A percentile compares a stretch with the other conserved stretches of the same genome.
phyloP scores from a whole-genome alignment of 2,329 filamentous ascomycete species.

The Dactylonectria macrodidyma region DNA sequence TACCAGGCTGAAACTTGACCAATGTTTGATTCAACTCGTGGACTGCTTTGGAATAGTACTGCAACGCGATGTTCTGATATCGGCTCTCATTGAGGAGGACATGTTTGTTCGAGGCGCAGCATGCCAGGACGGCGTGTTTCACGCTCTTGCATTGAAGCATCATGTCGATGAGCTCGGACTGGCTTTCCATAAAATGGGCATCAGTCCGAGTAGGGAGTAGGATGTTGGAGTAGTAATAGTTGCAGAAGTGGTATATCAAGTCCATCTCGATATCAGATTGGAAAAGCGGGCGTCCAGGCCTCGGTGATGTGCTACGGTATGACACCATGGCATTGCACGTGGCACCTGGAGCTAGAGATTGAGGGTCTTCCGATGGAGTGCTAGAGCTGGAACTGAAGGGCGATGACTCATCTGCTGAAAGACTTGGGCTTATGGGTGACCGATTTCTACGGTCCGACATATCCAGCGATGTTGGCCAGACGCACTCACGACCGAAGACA shows the following conservation, averaged over 20 bases:
- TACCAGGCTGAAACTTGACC: not conserved
- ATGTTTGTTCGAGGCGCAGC: constrained; percentile 28
- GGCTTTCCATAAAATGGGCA: constrained; percentile 15
- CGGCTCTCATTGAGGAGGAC: constrained; percentile 18
- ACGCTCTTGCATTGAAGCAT: constrained; percentile 27
- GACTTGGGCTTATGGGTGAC: not conserved
- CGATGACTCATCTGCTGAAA: not conserved
- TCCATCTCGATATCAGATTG: constrained; percentile 21
- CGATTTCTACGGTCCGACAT: constrained; percentile 22
- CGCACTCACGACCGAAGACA: constrained; percentile 13
- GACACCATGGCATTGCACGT: too few species aligned
- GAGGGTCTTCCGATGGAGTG: not conserved
- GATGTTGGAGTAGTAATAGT: constrained; percentile 22
- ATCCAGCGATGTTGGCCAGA: constrained; percentile 26
- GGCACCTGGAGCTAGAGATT: not conserved
- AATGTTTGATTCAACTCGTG: constrained; percentile 11
- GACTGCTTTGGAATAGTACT: constrained; percentile 28
- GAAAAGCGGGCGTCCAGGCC: not conserved
- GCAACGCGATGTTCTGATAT: constrained; percentile 19
- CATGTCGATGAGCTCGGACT: constrained; percentile 28
- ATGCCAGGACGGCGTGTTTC: constrained; percentile 27
- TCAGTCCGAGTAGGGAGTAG: constrained; percentile 29
- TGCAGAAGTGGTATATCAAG: constrained; percentile 29
- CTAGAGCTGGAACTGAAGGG: not conserved
- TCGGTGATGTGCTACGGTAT: too few species aligned